Base-by-base conservation (phyloP, 306 rosid genomes). In the Trifolium subterraneum region DNA sequence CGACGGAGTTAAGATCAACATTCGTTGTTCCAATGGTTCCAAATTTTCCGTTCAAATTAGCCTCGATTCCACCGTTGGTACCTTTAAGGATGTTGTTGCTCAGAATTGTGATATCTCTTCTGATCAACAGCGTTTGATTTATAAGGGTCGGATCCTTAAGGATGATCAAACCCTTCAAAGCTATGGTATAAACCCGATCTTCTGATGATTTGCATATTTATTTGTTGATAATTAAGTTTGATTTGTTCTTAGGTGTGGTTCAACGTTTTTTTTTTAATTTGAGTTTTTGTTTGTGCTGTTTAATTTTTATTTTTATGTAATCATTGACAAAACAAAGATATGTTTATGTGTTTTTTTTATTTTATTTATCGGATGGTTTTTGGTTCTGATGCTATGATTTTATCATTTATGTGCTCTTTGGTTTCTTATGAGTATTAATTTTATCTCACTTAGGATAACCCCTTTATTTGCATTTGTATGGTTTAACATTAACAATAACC, bases 81-180 rank as follows among this genome's bases (percentile, higher is more conserved):
- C 90, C 10, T 88, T 92, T 75, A 92, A 90, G 76, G 88, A 84
- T 0, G 64, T 20, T 14, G 81, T 92, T 11, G 85, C 93, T 12
- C 79, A 70, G 22, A 83, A 76, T 54, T 83, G 89, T 60, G 88
- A 88, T 64, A 81, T 90, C 64, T 87, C 89, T 2, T 50, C 92
- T 31, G 84, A 88, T 59, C 92, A 87, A 70, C 97, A 92, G 79
- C 87, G 97, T 14, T 81, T 92, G 89, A 92, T 92, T 85, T 92
- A 92, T 79, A 90, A 92, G 75, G 97, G 97, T 2, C 89, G 96
- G 84, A 92, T 92, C 79, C 84, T 92, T 47, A 88, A 90, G 86
- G 90, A 92, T 18, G 97, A 92, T 72, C 92, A 92, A 72, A 77
- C 93, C 14, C 88, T 92, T 33, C 79, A 64, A 60, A 92, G 89